A percentile compares a stretch with the other conserved stretches of the same genome.
phyloP scores from a whole-genome alignment of 2,329 filamentous ascomycete genomes.

The Aspergillus puulaauensis region DNA sequence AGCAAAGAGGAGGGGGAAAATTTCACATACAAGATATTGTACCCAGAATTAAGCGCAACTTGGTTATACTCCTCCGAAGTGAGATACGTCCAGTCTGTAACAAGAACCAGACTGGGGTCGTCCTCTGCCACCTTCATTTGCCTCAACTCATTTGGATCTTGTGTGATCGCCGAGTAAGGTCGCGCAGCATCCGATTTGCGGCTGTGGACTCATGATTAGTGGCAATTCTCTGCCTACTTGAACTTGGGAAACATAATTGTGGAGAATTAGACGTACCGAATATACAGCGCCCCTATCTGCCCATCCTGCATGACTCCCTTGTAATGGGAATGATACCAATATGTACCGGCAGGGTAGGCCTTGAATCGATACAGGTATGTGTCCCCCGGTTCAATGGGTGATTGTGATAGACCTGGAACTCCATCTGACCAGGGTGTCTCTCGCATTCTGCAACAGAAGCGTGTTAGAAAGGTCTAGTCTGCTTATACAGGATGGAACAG shows the following conservation, averaged over 20 bases:
- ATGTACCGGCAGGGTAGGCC: constrained; percentile 56
- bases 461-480: neutral
- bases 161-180: constrained; percentile 54
- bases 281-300: constrained; percentile 51
- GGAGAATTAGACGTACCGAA: constrained; percentile 18
- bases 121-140: constrained; percentile 53
- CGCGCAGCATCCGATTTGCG: constrained; percentile 30
- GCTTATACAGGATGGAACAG: neutral
- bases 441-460: constrained; percentile 35
- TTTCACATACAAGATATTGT: constrained; percentile 22
- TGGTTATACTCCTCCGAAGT: constrained; percentile 48
- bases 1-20: neutral
- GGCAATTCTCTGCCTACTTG: neutral
- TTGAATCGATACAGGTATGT: constrained; percentile 55
- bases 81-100: constrained; percentile 59
- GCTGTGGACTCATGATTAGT: constrained; percentile 22
- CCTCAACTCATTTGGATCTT: constrained; percentile 36
- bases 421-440: constrained; percentile 61
- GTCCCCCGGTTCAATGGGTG: constrained; percentile 50
- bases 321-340: constrained; percentile 59
- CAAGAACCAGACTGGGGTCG: constrained; percentile 48
- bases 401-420: constrained; percentile 57
- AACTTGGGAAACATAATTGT: neutral
- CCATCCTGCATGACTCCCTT: constrained; percentile 59
- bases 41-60: constrained; percentile 23